Evolutionary conservation across 2,329 filamentous ascomycete species (phyloP).

Genomic region (Madurella fahalii): DNA sequence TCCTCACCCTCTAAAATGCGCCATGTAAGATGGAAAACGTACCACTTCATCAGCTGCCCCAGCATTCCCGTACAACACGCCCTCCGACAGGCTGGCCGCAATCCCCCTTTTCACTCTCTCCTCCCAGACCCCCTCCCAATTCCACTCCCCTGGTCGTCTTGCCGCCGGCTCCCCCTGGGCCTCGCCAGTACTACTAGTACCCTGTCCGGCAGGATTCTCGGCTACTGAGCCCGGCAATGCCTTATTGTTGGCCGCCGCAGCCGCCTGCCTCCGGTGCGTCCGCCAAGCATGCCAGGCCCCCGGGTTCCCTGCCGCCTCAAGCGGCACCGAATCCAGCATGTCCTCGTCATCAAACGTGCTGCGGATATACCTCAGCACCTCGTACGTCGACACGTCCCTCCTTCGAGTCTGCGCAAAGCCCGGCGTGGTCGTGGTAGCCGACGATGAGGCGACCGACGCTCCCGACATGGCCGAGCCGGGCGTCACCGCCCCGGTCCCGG

Average conservation of each 20-base stretch:
- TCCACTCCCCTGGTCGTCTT: slow-evolving; percentile 81
- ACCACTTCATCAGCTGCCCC: slow-evolving; percentile 68
- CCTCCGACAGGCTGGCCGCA: slow-evolving; percentile 71
- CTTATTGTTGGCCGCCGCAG: background rate
- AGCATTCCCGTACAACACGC: slow-evolving; percentile 68
- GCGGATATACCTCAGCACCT: slow-evolving; percentile 75
- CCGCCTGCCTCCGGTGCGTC: slow-evolving; percentile 54
- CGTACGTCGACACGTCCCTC: slow-evolving; percentile 50
- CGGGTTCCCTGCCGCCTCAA: slow-evolving; percentile 81
- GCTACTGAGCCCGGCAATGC: slow-evolving; percentile 22
- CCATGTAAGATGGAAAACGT: slow-evolving; percentile 32
- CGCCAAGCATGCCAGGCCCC: slow-evolving; percentile 95
- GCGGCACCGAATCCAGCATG: slow-evolving; percentile 72
- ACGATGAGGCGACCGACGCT: slow-evolving; percentile 19
- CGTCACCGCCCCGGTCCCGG: slow-evolving; percentile 1
- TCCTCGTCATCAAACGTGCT: slow-evolving; percentile 74
- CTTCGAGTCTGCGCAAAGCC: slow-evolving; percentile 39
- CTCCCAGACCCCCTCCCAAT: slow-evolving; percentile 97
- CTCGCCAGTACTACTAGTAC: too few species aligned
- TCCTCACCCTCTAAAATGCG: background rate
- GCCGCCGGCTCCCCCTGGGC: too few species aligned
- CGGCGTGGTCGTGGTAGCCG: slow-evolving; percentile 26
- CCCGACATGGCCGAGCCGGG: slow-evolving; percentile 4
- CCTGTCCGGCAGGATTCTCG: background rate
- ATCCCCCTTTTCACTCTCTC: slow-evolving; percentile 79